Evolutionary conservation across 257 asterid species (phyloP).

Genomic region (Solanum tarijense): DNA sequence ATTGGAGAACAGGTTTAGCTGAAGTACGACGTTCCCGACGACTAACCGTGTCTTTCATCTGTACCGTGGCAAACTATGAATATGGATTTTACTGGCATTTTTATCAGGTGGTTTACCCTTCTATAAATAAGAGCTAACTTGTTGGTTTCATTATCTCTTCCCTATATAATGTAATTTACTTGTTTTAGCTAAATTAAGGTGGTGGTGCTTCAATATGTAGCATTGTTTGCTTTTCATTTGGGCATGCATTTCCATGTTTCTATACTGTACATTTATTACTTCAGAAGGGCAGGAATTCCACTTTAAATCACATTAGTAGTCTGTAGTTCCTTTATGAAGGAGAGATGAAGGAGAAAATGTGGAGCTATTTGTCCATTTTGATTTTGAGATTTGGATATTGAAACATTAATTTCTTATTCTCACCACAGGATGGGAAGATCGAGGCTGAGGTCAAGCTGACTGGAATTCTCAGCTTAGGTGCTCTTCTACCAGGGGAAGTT

Average conservation of each 20-base stretch:
- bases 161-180: background rate
- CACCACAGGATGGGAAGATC: slow-evolving; percentile 19
- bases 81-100: slow-evolving; percentile 24
- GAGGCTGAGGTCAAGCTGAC: slow-evolving; percentile 25
- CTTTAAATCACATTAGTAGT: background rate
- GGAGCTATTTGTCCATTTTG: background rate
- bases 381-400: background rate
- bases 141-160: background rate
- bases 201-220: background rate
- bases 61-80: slow-evolving; percentile 25
- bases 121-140: background rate
- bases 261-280: background rate
- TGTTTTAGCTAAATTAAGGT: background rate
- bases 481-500: slow-evolving; percentile 30
- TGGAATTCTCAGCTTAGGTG: slow-evolving; percentile 31
- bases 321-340: background rate
- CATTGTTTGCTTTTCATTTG: background rate
- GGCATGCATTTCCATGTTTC: background rate
- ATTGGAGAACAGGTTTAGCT: slow-evolving; percentile 26
- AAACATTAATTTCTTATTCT: background rate
- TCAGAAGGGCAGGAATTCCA: background rate
- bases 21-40: slow-evolving; percentile 22
- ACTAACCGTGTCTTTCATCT: slow-evolving; percentile 17
- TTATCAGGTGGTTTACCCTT: slow-evolving; percentile 13
- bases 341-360: background rate